Evolutionary conservation across 2,329 filamentous ascomycete species (phyloP).

Genomic region (Aspergillus uvarum): DNA sequence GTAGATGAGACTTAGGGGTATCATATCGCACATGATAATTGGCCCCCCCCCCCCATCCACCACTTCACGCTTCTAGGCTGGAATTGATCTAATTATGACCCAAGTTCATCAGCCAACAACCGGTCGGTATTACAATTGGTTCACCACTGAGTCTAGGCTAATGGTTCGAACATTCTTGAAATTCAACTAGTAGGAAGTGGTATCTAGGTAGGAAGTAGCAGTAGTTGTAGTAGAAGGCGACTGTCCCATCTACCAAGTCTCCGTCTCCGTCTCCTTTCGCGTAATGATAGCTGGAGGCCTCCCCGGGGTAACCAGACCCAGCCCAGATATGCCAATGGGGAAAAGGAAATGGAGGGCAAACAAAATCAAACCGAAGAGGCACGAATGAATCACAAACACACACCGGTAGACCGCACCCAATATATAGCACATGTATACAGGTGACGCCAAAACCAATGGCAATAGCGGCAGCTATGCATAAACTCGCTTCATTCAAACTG

Average conservation of each 20-base stretch:
- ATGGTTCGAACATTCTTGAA: not conserved
- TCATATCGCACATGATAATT: too few relatives aligned
- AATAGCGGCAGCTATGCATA: conserved; percentile 13
- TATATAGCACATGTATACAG: conserved; percentile 2
- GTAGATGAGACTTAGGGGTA: too few relatives aligned
- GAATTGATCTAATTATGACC: too few relatives aligned
- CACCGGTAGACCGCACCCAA: not conserved
- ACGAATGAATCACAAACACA: not conserved
- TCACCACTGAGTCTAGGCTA: not conserved
- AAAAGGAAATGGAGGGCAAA: not conserved
- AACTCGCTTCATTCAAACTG: conserved; percentile 29
- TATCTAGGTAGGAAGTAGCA: not conserved
- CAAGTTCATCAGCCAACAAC: too few relatives aligned
- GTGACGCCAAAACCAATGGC: not conserved
- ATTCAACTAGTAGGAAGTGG: not conserved
- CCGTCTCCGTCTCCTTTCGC: not conserved
- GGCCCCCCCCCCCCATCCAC: too few relatives aligned
- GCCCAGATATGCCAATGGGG: conserved; percentile 5
- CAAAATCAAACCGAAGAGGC: not conserved
- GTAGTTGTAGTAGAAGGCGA: not conserved
- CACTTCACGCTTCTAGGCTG: too few relatives aligned
- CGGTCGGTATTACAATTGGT: not conserved
- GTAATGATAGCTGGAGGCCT: not conserved
- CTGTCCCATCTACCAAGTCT: not conserved
- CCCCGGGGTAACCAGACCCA: conserved; percentile 10